Conservation (phyloP, 1,284 basidiomycete species). For the Puccinia horiana region DNA sequence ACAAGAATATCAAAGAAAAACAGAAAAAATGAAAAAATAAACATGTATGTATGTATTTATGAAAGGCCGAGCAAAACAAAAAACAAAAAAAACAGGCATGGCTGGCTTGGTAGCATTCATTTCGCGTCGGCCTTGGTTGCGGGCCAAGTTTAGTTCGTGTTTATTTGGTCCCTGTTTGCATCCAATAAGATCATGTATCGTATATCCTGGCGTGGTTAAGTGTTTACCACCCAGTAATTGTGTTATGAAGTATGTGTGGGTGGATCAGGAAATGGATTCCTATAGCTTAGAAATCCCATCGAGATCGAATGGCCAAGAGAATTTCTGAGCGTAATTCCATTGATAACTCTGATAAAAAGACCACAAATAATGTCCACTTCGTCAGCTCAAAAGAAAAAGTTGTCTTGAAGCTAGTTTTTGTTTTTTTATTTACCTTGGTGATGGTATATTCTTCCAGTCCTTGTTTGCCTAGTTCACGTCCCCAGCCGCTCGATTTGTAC, state of each 20-base stretch:
- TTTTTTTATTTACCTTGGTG: constrained; percentile 42
- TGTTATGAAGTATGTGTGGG: no score
- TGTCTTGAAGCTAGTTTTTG: neutral
- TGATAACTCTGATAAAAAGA: constrained; percentile 38
- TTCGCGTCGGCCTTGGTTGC: no score
- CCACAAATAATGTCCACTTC: neutral
- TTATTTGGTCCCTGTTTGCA: neutral
- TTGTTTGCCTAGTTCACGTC: constrained; percentile 81
- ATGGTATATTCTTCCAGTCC: constrained; percentile 62
- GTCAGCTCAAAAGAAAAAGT: neutral
- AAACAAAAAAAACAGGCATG: no score
- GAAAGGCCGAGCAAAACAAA: neutral
- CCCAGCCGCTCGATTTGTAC: constrained; percentile 81
- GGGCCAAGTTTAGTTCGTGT: neutral
- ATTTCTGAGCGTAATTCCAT: constrained; percentile 48
- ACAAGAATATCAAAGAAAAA: neutral
- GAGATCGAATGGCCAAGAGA: constrained; percentile 40
- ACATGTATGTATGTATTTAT: no score
- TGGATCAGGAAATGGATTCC: neutral
- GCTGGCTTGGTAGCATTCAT: no score
- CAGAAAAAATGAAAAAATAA: neutral
- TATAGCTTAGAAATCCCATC: constrained; percentile 29
- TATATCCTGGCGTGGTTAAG: neutral
- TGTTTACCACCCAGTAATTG: no score
- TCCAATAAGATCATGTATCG: neutral